Base-by-base conservation (phyloP, 2,329 filamentous ascomycete species). In the Venturia carpophila region DNA sequence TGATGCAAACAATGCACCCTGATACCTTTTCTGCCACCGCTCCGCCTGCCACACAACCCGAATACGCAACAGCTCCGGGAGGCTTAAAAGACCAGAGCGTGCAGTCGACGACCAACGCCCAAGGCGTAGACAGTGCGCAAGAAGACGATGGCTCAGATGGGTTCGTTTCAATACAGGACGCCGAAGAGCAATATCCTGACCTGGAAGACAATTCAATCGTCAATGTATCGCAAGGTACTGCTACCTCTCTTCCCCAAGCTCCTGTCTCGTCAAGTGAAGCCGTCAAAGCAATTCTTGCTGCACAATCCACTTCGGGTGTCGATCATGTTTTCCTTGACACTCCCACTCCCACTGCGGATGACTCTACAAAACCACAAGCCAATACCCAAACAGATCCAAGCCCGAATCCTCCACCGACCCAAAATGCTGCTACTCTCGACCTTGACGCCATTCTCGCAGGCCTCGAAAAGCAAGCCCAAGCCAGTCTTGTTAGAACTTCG, bases 1-100 rank as follows among this genome's bases (percentile, higher is more conserved):
- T 61, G 64, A 60, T 58, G 58, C 64, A 55, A 61, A 63, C 45
- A 13, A 41, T 55, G 58, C 60, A 62, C 34, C 64, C 63, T 60
- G 60, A 61, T 27, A 61, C 60, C 60, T 61, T 61, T 15, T 34
- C 60, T 45, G 5, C 60, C n/a, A 42, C 42, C 39, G 39, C 60
- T 42, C 17, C 52, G 27, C 27, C 27, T n/a, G 37, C 37, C 13
- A 42, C 37, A 17, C 37, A 42, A 27, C 6, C 43, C 37, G 39
- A 60, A 21, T 60, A 21, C 11, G 37, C 60, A 39, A 61, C 60
- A 27, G 42, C 60, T 27, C 30, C 52, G 1, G 52, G 52, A 58
- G 11, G 5, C 10, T 13, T 58, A 19, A 27, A 21, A 27, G 47
- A 30, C 13, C 21, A 52, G 15, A 27, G 9, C 47, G 30, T 27